These are phyloP conservation scores for Coelastrella sp. DNA, from an alignment of 139 green algal genomes.

Conservation along the genomic window DNA sequence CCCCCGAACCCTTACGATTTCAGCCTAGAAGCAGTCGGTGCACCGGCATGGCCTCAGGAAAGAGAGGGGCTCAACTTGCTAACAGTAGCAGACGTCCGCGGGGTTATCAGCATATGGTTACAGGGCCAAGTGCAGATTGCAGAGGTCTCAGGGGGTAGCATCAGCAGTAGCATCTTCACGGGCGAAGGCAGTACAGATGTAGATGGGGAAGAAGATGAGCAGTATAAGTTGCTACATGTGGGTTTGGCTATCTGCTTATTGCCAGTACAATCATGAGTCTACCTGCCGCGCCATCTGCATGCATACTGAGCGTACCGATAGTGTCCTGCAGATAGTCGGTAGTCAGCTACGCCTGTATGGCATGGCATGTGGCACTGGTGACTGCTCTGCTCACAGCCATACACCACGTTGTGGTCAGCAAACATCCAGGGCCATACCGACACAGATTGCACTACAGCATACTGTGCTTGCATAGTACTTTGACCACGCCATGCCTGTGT, in stretches of 20 bases:
- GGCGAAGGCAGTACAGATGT: not conserved
- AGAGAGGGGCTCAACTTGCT: constrained; percentile 31
- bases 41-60: constrained; percentile 25
- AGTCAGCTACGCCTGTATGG: too few species aligned
- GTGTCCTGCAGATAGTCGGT: too few species aligned
- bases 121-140: constrained; percentile 43
- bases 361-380: too few species aligned
- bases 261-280: not conserved
- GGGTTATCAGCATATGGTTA: constrained; percentile 33
- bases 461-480: too few species aligned
- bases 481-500: not conserved
- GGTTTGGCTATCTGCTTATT: not conserved
- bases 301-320: too few species aligned
- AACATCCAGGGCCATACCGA: too few species aligned
- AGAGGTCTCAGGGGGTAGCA: not conserved
- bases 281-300: too few species aligned
- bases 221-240: constrained; percentile 27
- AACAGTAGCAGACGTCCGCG: constrained; percentile 27
- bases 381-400: too few species aligned
- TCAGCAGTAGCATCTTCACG: not conserved
- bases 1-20: constrained; percentile 33
- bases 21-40: not conserved
- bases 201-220: not conserved
- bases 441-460: too few species aligned
- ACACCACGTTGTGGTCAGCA: too few species aligned